These are phyloP conservation scores for Backusella morwellensis DNA, from an alignment of 192 early-diverging fungal genomes.

Conservation along the genomic window DNA sequence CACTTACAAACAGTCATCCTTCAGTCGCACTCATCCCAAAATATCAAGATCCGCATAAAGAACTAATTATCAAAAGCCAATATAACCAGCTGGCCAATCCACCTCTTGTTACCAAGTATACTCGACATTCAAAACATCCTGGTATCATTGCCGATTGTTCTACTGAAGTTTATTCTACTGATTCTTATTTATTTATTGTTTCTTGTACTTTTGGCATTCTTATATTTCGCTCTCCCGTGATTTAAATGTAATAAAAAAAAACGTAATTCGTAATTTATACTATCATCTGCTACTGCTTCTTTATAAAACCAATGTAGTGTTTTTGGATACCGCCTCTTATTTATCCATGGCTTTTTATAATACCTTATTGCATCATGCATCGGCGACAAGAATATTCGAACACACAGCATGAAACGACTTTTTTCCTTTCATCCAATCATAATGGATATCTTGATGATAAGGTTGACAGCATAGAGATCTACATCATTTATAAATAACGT, in stretches of 20 bases:
- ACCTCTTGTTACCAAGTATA: neutral
- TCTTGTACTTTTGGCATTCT: neutral
- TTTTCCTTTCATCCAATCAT: too few species aligned
- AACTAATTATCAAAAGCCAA: neutral
- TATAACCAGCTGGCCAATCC: neutral
- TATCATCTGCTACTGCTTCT: too few species aligned
- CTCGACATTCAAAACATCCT: neutral
- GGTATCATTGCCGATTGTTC: neutral
- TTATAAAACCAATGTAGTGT: too few species aligned
- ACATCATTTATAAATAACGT: too few species aligned
- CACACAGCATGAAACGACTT: too few species aligned
- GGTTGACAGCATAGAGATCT: too few species aligned
- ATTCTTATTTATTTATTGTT: neutral
- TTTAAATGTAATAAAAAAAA: neutral
- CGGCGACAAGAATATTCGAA: too few species aligned
- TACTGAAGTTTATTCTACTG: neutral
- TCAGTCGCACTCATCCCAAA: neutral
- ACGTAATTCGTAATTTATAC: too few species aligned
- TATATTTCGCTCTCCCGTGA: neutral
- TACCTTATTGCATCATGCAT: too few species aligned
- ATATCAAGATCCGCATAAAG: neutral
- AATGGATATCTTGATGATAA: too few species aligned
- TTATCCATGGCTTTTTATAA: too few species aligned
- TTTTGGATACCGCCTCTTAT: too few species aligned
- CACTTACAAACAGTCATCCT: neutral